Percentiles rank a stretch among this genome's conserved stretches.
phyloP scores from a whole-genome alignment of 176 grass and related monocot species.

The Avena eriantha region DNA sequence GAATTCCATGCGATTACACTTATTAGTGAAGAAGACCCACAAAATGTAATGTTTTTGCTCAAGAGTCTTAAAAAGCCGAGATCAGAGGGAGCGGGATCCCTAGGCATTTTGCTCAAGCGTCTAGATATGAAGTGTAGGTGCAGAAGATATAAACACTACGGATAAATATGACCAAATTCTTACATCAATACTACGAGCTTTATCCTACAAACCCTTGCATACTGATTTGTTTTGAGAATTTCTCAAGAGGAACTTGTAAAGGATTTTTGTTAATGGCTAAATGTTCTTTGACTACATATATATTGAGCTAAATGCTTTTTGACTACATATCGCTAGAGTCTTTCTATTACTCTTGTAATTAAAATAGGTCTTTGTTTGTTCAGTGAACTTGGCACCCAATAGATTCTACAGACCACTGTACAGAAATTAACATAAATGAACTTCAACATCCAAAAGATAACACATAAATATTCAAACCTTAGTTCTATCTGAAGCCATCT shows the following conservation, averaged over 20 bases:
- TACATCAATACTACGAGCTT: background rate
- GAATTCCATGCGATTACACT: background rate
- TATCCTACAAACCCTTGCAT: background rate
- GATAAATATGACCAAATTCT: background rate
- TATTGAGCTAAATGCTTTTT: background rate
- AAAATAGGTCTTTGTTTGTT: background rate
- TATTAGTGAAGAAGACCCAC: background rate
- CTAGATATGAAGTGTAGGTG: background rate
- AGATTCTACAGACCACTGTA: background rate
- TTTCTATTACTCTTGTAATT: conserved; percentile 38
- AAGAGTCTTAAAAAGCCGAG: background rate
- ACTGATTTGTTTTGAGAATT: conserved; percentile 7
- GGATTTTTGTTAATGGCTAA: background rate
- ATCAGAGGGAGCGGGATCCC: no score
- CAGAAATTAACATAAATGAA: conserved; percentile 27
- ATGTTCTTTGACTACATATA: background rate
- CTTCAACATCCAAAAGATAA: background rate
- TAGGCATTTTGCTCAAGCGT: background rate
- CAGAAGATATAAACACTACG: background rate
- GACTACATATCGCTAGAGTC: conserved; percentile 46
- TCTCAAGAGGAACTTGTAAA: conserved; percentile 9
- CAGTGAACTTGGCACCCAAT: background rate
- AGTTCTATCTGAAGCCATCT: conserved; percentile 96
- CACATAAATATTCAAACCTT: conserved; percentile 65
- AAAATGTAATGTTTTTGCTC: background rate